Base-by-base conservation (phyloP, 2,329 filamentous ascomycete species). In the Periconia macrospinosa region DNA sequence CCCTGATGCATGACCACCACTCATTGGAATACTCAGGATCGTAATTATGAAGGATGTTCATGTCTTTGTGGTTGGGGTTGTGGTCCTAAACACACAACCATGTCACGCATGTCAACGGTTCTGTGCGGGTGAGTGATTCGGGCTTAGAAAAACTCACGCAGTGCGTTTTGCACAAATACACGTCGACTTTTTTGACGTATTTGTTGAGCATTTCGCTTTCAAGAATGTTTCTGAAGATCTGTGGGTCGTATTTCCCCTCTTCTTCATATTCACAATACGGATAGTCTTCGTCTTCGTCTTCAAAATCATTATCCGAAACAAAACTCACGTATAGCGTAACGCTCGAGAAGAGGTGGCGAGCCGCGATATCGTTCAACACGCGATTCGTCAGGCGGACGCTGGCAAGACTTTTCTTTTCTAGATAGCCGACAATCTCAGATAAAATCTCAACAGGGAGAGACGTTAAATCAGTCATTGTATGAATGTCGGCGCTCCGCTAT, bases 121-220 rank as follows among this genome's bases (percentile, higher is more conserved):
- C 23, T 8, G 23, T 27, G 23, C 23, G 23, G 23, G 8, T 27
- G 23, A 27, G 23, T 27, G n/a, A 27, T 8, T 27, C 3, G 23
- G n/a, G 9, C 37, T 2, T 5, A 18, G 1, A 10, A 37, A 14
- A 37, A 51, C 49, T 41, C 44, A 57, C 55, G 18, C 48, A 54
- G 27, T 57, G 45, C n/a, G 49, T 19, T 11, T 57, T 45, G 43
- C 52, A 57, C 9, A 33, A 43, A 20, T 54, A 54, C n/a, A 57
- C 44, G 8, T 45, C 18, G 5, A 57, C 42, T 41, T 54, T 49
- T 19, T 46, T 46, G 2, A 57, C 52, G n/a, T 49, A 20, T n/a
- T 47, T 46, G 14, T 48, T 52, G 18, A 57, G 23, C 1, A 30
- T 23, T 2, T 44, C 35, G 37, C 35, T n/a, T 7, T 54, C 37